Base-by-base conservation (phyloP, 805 yeast species). In the Osmozyma mogii region DNA sequence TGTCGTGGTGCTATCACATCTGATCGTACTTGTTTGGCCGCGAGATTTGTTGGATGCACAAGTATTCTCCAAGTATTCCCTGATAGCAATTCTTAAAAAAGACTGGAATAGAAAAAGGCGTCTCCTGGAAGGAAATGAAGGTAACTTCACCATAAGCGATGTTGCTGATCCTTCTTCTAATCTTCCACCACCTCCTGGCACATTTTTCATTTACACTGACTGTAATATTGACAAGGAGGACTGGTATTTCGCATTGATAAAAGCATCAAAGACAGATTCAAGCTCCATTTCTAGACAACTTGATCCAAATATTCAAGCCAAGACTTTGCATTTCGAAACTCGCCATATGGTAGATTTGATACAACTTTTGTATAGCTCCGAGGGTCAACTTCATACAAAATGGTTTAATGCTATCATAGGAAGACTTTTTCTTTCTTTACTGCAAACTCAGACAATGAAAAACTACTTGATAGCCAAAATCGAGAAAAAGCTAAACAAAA, bases 321-420 rank as follows among this genome's bases (percentile, higher is more conserved):
- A 70, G 36, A 74, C 96, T 0, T 60, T 81, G 22, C 84, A 81
- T 47, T 78, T 76, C 44, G 69, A 68, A 22, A 83, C 94, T 0
- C 60, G 68, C 3, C 84, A 85, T 46, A 73, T 82, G 66, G 67
- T 84, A 31, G 72, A 71, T 28, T 59, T 92, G 38, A 82, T 85
- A 30, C 87, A 81, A 41, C 71, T 79, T 2, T 54, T 88, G 22
- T 82, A 88, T 48, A 78, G 94, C 1, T 73, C 88, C 0, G 94
- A 84, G 43, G 85, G 84, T 2, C 92, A 85, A 45, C 54, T 81
- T 17, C 80, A 84, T 14, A 76, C 94, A 0, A 76, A 83, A 46
- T 92, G 97, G 98, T 53, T 92, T 14, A 92, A 92, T 54, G 96
- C 95, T 0, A 37, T 88, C 3, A 41, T 83, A 9, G 97, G 97